phyloP scores from a whole-genome alignment of 495 filamentous ascomycete species.

The Achaetomiella virescens region DNA sequence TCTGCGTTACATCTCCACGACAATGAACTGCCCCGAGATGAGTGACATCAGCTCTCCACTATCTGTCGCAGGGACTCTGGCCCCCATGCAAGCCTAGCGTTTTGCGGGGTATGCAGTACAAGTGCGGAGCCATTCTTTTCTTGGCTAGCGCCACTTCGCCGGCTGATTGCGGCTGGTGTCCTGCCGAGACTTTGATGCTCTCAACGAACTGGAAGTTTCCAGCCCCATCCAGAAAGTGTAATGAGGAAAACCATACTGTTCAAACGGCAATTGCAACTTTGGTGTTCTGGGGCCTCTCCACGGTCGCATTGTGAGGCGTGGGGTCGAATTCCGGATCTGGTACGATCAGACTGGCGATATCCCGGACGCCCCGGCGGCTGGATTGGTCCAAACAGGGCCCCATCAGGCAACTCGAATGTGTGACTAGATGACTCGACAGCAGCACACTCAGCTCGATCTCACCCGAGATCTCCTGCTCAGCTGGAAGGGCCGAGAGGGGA shows the following conservation, averaged over 20 bases:
- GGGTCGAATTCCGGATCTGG: not conserved
- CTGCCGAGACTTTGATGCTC: not conserved
- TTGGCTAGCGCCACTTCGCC: slow-evolving; percentile 16
- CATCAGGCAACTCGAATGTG: slow-evolving; percentile 7
- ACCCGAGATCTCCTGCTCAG: not conserved
- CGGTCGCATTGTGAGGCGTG: slow-evolving; percentile 5
- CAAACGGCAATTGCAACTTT: not conserved
- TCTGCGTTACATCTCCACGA: too few relatives aligned
- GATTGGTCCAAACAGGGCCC: slow-evolving; percentile 11
- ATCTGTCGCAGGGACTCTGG: slow-evolving; percentile 20
- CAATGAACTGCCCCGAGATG: not conserved
- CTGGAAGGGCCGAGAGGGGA: not conserved
- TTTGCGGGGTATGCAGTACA: slow-evolving; percentile 30
- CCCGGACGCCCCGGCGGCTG: not conserved
- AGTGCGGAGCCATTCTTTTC: slow-evolving; percentile 14
- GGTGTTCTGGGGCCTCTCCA: slow-evolving; percentile 1
- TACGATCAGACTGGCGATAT: slow-evolving; percentile 1
- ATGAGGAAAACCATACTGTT: not conserved
- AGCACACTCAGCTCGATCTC: too few relatives aligned
- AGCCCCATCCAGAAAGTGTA: not conserved
- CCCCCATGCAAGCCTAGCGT: slow-evolving; percentile 6
- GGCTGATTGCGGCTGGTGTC: not conserved
- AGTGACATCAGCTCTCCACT: slow-evolving; percentile 26
- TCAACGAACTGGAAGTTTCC: slow-evolving; percentile 4
- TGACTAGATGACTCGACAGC: slow-evolving; percentile 7